Evolutionary conservation across 2,329 filamentous ascomycete species (phyloP).

Genomic region (Teratosphaeriaceae sp.): DNA sequence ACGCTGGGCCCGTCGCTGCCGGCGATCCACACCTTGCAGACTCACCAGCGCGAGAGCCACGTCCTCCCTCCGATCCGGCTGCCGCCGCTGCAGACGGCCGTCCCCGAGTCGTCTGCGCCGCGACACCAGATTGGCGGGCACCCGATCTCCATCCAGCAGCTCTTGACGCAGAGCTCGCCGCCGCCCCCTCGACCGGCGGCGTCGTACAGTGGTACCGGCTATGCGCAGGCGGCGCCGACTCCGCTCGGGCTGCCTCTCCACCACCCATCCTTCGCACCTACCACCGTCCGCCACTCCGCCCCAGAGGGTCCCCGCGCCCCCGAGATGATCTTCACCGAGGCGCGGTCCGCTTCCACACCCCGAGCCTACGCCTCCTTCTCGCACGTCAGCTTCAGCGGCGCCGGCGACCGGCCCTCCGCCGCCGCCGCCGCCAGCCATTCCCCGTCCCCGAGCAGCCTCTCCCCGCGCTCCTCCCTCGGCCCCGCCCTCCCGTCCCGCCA

Average conservation of each 20-base stretch:
- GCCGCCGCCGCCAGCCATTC: conserved; percentile 4
- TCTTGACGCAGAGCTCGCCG: conserved; percentile 10
- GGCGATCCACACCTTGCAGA: neutral
- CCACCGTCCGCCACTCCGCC: neutral
- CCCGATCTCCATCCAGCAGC: conserved; percentile 12
- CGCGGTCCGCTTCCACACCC: neutral
- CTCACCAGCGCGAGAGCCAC: conserved; percentile 9
- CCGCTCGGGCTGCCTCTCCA: no score
- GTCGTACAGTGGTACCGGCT: neutral
- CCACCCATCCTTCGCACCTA: no score
- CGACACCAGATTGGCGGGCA: conserved; percentile 4
- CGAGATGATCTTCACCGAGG: no score
- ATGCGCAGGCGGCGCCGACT: neutral
- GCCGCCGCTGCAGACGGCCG: conserved; percentile 31
- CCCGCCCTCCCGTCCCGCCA: conserved; percentile 7
- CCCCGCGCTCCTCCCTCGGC: conserved; percentile 18
- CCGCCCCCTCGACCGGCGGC: neutral
- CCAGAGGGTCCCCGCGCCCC: no score
- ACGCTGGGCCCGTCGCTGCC: conserved; percentile 31
- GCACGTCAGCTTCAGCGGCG: neutral
- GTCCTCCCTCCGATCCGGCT: conserved; percentile 20
- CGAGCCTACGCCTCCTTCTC: neutral
- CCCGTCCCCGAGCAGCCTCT: conserved; percentile 18
- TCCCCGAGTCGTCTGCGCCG: neutral
- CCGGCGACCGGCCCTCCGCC: neutral